Base-by-base conservation (phyloP, 495 filamentous ascomycete genomes). In the Poronia punctata region DNA sequence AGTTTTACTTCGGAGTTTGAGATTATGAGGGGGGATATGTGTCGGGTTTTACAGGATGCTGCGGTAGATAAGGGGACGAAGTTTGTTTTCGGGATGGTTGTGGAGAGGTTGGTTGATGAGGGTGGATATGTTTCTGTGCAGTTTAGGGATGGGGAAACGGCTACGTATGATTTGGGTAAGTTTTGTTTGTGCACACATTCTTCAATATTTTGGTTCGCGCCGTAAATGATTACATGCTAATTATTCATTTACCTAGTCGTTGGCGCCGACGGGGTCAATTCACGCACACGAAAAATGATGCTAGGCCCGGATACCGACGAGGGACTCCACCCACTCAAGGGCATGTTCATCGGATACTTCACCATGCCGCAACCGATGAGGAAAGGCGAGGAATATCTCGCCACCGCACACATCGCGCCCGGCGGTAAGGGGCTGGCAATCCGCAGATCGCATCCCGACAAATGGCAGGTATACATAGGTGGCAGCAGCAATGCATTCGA, bases 11-110 rank as follows among this genome's bases (percentile, higher is more conserved):
- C 65, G 27, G 73, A 79, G 39, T 75, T 57, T 35, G 76, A 78
- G 55, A 75, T 80, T 36, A 58, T 74, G 38, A 51, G 76, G 1
- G 72, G 72, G 0, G 60, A 73, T 35, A 42, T 79, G 28, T 64
- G 60, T 8, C 42, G 50, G 5, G 62, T 78, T 12, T 36, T 76
- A 1, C 61, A 63, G 40, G 67, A 72, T 18, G 39, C 61, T 14
- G 64, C 61, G 11, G 64, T 64, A 16, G 48, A 62, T 11, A 44
- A 67, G 22, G 40, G 58, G 3, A 59, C 67, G 5, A 60, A 55
- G 10, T 73, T 69, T 33, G 22, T 70, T 24, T 76, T 76, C 43
- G 69, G 66, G 8, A 45, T 32, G 1, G 47, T 48, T 0, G 48
- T 67, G 20, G 37, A 52, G 17, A 56, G 43, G 8, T 56, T 65